Conservation (phyloP, 352 stramenopile genomes). For the Saprolegnia diclina region DNA sequence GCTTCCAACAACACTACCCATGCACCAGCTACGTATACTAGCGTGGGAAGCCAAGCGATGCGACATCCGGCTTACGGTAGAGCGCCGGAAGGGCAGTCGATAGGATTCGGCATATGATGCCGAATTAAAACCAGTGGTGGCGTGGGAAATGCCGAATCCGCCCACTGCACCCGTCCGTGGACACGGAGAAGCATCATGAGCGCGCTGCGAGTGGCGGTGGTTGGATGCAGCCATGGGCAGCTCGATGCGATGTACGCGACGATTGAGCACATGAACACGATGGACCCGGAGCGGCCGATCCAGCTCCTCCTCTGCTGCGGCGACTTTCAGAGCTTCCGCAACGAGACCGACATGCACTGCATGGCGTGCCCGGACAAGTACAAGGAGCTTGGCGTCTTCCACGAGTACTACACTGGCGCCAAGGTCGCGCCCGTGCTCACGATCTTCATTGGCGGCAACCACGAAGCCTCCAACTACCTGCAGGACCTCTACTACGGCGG, state of each 20-base stretch:
- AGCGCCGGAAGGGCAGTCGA: no score
- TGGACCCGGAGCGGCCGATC: conserved; percentile 69
- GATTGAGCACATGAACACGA: conserved; percentile 87
- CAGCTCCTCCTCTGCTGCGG: conserved; percentile 97
- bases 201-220: conserved; percentile 85
- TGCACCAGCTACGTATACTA: no score
- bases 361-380: conserved; percentile 96
- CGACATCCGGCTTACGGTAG: no score
- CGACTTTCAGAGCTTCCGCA: conserved; percentile 98
- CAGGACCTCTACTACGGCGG: conserved; percentile 97
- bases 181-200: neutral
- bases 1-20: no score
- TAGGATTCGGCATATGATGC: neutral
- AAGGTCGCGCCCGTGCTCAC: conserved; percentile 92
- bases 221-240: conserved; percentile 98
- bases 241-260: conserved; percentile 97
- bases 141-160: neutral
- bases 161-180: neutral
- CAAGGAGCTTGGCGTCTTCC: conserved; percentile 87
- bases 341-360: conserved; percentile 90
- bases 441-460: conserved; percentile 98
- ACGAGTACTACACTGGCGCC: conserved; percentile 93
- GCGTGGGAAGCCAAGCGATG: no score
- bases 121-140: conserved; percentile 6
- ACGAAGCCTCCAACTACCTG: conserved; percentile 96